phyloP scores from a whole-genome alignment of 1,284 basidiomycete species.

The Heterobasidion occidentale region DNA sequence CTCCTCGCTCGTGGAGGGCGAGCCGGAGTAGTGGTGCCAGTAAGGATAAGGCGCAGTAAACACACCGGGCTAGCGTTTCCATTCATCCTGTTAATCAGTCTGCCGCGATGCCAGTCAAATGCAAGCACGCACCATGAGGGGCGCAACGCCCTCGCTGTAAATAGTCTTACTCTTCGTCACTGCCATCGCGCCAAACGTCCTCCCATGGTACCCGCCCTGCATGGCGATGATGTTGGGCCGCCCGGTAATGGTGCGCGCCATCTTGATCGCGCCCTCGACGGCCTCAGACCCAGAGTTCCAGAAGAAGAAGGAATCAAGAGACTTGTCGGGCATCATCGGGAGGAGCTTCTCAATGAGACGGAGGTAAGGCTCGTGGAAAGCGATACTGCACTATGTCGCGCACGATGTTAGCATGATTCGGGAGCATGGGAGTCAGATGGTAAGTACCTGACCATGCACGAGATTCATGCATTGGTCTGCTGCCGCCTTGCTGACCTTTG shows the following conservation, averaged over 20 bases:
- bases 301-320: slow-evolving; percentile 91
- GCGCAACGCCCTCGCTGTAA: slow-evolving; percentile 74
- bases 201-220: slow-evolving; percentile 86
- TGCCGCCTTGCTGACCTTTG: slow-evolving; percentile 78
- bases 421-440: neutral
- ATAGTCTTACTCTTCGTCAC: slow-evolving; percentile 88
- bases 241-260: slow-evolving; percentile 70
- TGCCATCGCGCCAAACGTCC: slow-evolving; percentile 83
- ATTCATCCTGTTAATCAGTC: neutral
- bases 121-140: slow-evolving; percentile 62
- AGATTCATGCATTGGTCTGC: slow-evolving; percentile 79
- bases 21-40: slow-evolving; percentile 81
- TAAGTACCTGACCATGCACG: slow-evolving; percentile 65
- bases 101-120: neutral
- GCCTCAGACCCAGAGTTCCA: slow-evolving; percentile 95
- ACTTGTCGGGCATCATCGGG: slow-evolving; percentile 81
- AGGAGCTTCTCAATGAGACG: slow-evolving; percentile 70
- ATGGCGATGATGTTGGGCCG: slow-evolving; percentile 86
- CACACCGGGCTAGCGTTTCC: slow-evolving; percentile 62
- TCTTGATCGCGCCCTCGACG: slow-evolving; percentile 77
- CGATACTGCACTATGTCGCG: slow-evolving; percentile 62
- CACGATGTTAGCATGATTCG: neutral
- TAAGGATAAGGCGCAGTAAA: slow-evolving; percentile 84
- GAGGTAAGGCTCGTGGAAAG: slow-evolving; percentile 70
- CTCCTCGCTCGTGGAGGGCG: slow-evolving; percentile 53